These are phyloP conservation scores for Suhomyces choctaworum DNA, from an alignment of 1,139 yeast species.

Conservation along the genomic window DNA sequence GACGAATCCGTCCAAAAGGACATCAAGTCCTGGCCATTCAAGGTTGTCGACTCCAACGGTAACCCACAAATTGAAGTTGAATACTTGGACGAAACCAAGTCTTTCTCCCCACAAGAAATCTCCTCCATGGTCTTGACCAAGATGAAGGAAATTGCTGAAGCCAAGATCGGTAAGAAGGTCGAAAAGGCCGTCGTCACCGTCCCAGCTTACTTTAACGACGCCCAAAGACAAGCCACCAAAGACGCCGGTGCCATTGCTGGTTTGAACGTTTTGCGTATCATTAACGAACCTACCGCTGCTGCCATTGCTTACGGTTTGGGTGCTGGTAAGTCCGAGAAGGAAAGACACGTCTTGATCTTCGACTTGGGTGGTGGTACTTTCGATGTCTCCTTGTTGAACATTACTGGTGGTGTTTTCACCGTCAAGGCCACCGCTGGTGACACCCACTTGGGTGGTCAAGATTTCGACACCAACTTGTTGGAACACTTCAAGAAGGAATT, in stretches of 20 bases:
- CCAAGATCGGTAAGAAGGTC: constrained; percentile 88
- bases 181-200: constrained; percentile 95
- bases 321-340: constrained; percentile 87
- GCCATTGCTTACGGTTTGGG: constrained; percentile 98
- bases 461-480: constrained; percentile 94
- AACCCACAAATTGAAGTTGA: constrained; percentile 91
- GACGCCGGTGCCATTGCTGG: constrained; percentile 99
- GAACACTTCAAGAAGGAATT: constrained; percentile 93
- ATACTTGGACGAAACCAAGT: constrained; percentile 90
- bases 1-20: constrained; percentile 93
- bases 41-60: constrained; percentile 81
- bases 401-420: constrained; percentile 98
- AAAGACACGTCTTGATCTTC: constrained; percentile 87
- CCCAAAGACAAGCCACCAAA: constrained; percentile 98
- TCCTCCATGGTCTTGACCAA: constrained; percentile 95
- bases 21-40: constrained; percentile 97
- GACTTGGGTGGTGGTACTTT: constrained; percentile 99
- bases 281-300: constrained; percentile 98
- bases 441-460: constrained; percentile 99
- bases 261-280: constrained; percentile 92
- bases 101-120: constrained; percentile 96
- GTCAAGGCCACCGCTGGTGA: constrained; percentile 99
- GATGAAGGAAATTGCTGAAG: constrained; percentile 98
- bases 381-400: constrained; percentile 94
- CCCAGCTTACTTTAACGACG: constrained; percentile 96